These are phyloP conservation scores for Stachybotrys chlorohalonatus DNA, from an alignment of 2,329 filamentous ascomycete genomes.

Conservation along the genomic window DNA sequence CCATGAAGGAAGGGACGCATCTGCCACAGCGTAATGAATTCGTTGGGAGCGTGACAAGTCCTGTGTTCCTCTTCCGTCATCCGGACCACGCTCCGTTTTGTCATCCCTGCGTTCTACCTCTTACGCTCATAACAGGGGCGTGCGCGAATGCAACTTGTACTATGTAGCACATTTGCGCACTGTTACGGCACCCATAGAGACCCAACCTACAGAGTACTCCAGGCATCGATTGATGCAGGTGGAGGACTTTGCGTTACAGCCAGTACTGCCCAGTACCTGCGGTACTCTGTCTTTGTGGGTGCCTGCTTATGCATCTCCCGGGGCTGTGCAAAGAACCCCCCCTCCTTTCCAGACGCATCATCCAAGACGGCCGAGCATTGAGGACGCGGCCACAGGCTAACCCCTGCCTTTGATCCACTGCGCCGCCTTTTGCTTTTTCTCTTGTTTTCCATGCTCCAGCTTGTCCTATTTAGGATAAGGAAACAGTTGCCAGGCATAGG, in stretches of 20 bases:
- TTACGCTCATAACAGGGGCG: background rate
- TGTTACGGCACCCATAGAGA: background rate
- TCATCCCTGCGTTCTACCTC: background rate
- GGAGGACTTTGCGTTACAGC: background rate
- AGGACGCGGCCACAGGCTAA: background rate
- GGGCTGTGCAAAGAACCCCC: background rate
- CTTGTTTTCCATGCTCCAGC: background rate
- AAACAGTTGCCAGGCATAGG: background rate
- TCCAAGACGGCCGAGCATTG: background rate
- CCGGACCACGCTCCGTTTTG: background rate
- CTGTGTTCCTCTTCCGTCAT: background rate
- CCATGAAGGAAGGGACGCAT: no score
- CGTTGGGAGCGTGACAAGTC: no score
- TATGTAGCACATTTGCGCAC: background rate
- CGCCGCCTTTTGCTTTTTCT: background rate
- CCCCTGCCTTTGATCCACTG: background rate
- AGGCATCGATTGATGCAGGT: background rate
- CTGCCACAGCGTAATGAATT: no score
- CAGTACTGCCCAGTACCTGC: background rate
- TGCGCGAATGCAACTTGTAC: background rate
- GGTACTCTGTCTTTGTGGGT: background rate
- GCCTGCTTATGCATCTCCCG: background rate
- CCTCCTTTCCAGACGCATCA: background rate
- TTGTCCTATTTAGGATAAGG: background rate
- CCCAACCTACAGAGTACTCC: background rate